These are phyloP conservation scores for Oxytropis ochrocephala DNA, from an alignment of 306 rosid species.

Conservation along the genomic window DNA sequence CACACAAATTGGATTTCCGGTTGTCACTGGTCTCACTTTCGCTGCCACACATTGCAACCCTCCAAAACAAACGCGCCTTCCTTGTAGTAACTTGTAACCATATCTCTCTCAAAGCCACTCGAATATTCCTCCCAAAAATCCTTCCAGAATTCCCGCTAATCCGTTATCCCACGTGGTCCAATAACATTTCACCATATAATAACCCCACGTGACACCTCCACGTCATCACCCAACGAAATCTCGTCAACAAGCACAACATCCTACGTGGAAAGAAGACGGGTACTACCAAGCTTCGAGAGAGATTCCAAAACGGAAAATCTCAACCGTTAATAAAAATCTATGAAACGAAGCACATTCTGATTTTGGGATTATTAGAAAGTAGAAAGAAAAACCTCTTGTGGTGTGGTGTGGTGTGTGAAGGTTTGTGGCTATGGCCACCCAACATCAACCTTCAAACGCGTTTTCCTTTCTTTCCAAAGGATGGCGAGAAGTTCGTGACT, in stretches of 20 bases:
- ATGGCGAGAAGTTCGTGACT: slow-evolving; percentile 87
- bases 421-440: slow-evolving; percentile 43
- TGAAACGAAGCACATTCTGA: background rate
- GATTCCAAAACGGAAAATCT: background rate
- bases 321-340: slow-evolving; percentile 19
- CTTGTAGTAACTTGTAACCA: background rate
- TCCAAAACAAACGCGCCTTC: background rate
- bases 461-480: slow-evolving; percentile 87
- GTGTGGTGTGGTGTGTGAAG: background rate
- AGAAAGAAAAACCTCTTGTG: background rate
- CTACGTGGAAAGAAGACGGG: slow-evolving; percentile 37
- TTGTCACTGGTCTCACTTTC: background rate
- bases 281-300: slow-evolving; percentile 16
- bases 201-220: slow-evolving; percentile 5
- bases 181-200: background rate
- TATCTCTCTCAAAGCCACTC: background rate
- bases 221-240: slow-evolving; percentile 5
- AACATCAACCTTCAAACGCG: slow-evolving; percentile 50
- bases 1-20: background rate
- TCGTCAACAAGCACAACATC: background rate
- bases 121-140: slow-evolving; percentile 32
- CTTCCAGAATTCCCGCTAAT: background rate
- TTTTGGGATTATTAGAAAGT: background rate
- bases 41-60: background rate
- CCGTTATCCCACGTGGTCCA: slow-evolving; percentile 8